Conservation (phyloP, 495 filamentous ascomycete genomes). For the Coniosporium apollinis region DNA sequence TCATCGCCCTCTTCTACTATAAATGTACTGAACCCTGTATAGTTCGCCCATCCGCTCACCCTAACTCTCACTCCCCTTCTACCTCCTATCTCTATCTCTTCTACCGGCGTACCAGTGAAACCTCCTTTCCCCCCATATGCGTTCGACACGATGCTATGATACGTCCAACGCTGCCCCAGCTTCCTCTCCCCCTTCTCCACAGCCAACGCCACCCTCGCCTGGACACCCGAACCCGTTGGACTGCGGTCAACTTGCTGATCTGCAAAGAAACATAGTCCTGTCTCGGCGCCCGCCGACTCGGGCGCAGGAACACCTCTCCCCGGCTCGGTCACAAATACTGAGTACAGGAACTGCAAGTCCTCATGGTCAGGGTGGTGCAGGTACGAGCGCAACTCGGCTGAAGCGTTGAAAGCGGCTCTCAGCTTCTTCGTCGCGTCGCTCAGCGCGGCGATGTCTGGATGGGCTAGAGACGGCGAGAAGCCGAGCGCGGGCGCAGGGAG, state of each 20-base stretch:
- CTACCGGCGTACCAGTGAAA: conserved; percentile 5
- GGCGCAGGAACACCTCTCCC: not conserved
- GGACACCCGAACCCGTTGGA: conserved; percentile 10
- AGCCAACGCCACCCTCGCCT: conserved; percentile 8
- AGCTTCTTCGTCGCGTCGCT: not conserved
- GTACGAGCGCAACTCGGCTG: not conserved
- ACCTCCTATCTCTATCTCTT: not conserved
- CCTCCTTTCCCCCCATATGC: conserved; percentile 2
- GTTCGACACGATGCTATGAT: conserved; percentile 7
- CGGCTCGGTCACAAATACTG: conserved; percentile 1
- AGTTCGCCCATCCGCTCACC: conserved; percentile 7
- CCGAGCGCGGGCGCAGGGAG: conserved; percentile 3
- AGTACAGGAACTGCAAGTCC: conserved; percentile 1
- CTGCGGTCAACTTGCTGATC: conserved; percentile 10
- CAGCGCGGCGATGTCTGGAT: conserved; percentile 1
- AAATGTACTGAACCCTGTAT: conserved; percentile 7
- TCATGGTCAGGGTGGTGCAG: conserved; percentile 1
- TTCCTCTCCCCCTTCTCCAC: conserved; percentile 3
- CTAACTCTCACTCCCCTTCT: conserved; percentile 3
- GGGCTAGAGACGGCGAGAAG: not conserved
- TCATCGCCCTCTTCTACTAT: conserved; percentile 6
- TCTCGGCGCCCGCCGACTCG: conserved; percentile 1
- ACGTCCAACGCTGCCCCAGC: conserved; percentile 4
- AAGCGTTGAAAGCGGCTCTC: conserved; percentile 3
- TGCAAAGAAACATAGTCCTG: conserved; percentile 10